These are phyloP conservation scores for Corymbia calophylla DNA, from an alignment of 441 rosid species.

Conservation along the genomic window DNA sequence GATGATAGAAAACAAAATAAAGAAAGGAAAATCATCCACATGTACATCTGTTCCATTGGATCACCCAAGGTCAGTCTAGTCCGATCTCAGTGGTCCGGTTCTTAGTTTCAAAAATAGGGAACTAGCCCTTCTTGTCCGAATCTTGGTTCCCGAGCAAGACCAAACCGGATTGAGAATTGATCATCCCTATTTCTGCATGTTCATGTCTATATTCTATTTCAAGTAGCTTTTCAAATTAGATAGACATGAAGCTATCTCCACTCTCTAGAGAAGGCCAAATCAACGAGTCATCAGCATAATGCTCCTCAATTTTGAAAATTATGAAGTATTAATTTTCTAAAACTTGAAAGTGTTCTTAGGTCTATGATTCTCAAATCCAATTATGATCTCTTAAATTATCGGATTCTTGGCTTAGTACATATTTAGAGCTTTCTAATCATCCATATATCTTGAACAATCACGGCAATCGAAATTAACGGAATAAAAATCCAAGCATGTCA, in stretches of 20 bases:
- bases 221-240: not conserved
- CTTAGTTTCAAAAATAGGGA: too few relatives aligned
- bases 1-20: not conserved
- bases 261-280: not conserved
- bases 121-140: accelerated
- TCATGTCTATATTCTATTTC: not conserved
- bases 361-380: not conserved
- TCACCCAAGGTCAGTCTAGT: accelerated
- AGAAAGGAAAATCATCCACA: not conserved
- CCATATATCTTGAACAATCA: not conserved
- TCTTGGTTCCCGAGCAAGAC: not conserved
- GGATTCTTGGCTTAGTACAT: not conserved
- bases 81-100: not conserved
- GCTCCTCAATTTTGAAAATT: not conserved
- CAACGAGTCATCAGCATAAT: not conserved
- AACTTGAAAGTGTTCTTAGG: accelerated
- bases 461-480: not conserved
- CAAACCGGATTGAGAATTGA: accelerated
- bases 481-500: not conserved
- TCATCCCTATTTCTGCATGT: not conserved
- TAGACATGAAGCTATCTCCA: not conserved
- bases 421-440: not conserved
- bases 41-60: not conserved
- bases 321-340: not conserved
- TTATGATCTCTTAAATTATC: not conserved